Percentiles rank a stretch among this genome's conserved stretches.
Evolutionary conservation across 129 eudicot species (phyloP).

Genomic region (Helianthus tuberosus): DNA sequence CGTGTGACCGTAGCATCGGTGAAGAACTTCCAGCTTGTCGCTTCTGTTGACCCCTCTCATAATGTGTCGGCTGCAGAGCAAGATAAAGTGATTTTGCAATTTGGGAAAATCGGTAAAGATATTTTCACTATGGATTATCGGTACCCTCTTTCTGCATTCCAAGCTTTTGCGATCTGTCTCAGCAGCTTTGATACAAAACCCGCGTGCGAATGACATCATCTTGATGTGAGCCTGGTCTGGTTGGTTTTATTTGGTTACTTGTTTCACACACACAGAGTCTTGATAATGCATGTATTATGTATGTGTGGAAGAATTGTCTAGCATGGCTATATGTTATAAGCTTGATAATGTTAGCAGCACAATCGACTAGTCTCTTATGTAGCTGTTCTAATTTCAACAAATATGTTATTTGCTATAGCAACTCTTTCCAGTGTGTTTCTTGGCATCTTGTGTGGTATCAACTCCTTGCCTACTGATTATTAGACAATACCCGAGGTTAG

Average conservation of each 20-base stretch:
- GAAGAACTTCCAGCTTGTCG: conserved; percentile 98
- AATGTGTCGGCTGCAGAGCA: conserved; percentile 74
- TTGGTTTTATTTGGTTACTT: conserved; percentile 14
- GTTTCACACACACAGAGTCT: conserved; percentile 12
- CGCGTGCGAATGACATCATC: conserved; percentile 77
- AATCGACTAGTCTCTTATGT: conserved; percentile 23
- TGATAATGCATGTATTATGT: conserved; percentile 12
- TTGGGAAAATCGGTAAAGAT: conserved; percentile 93
- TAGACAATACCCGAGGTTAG: not conserved
- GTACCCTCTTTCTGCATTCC: conserved; percentile 93
- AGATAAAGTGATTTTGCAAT: conserved; percentile 87
- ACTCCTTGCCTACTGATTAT: conserved; percentile 13
- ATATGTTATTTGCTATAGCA: conserved; percentile 28
- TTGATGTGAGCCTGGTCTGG: not conserved
- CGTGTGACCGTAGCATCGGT: conserved; percentile 97
- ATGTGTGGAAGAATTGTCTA: conserved; percentile 24
- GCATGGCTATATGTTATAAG: conserved; percentile 35
- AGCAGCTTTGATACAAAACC: conserved; percentile 99
- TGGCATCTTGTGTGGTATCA: conserved; percentile 13
- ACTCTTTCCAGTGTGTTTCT: conserved; percentile 19
- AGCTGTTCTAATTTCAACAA: conserved; percentile 39
- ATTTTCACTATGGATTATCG: conserved; percentile 97
- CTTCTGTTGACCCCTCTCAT: conserved; percentile 65
- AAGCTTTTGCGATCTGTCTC: conserved; percentile 94
- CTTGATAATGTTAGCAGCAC: conserved; percentile 38